Evolutionary conservation across 108 stramenopile species (phyloP), one percentile per base, ranked within the genome.

Genomic region (Cyclotella kingstonii): DNA sequence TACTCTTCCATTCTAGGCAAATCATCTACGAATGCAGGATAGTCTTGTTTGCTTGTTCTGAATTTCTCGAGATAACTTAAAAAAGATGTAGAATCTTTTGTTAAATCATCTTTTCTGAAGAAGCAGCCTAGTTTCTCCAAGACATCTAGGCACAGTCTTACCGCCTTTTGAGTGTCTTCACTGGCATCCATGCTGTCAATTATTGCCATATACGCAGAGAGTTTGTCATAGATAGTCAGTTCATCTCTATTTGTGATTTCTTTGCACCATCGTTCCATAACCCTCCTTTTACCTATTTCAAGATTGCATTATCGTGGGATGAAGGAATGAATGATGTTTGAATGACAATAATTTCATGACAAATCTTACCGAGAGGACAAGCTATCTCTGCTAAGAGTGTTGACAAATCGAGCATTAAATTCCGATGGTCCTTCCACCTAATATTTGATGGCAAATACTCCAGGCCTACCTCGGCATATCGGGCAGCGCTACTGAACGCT

Each of bases 1-100:
- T 34, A 53, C 52, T 56, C 55, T 5, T 56, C 55, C 55, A 56
- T 56, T 56, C 38, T 40, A 14, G 55, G 55, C 39, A 56, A 26
- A 19, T 25, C 55, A 8, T 41, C 23, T 2, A 56, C 26, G 10
- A 41, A 5, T 6, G 40, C 22, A 27, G 27, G 7, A 41, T 15
- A 40, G 25, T 39, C 55, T 40, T 41, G 39, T 23, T 56, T 40
- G 8, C 23, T 41, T 2, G 23, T 8, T 42, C 25, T 42, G 4
- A 28, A 5, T 15, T 25, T 39, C 15, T 56, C 39, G 15, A 56
- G 14, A 42, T 19, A 22, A 9, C 5, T 17, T 14, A 8, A 5
- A 12, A 56, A 23, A 23, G 55, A 9, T 12, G 39, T 39, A 3
- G 38, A 12, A 27, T 56, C 55, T 26, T 23, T 4, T 56, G 22